Evolutionary conservation across 768 basidiomycete genomes (phyloP).

Genomic region (Russula sp.): DNA sequence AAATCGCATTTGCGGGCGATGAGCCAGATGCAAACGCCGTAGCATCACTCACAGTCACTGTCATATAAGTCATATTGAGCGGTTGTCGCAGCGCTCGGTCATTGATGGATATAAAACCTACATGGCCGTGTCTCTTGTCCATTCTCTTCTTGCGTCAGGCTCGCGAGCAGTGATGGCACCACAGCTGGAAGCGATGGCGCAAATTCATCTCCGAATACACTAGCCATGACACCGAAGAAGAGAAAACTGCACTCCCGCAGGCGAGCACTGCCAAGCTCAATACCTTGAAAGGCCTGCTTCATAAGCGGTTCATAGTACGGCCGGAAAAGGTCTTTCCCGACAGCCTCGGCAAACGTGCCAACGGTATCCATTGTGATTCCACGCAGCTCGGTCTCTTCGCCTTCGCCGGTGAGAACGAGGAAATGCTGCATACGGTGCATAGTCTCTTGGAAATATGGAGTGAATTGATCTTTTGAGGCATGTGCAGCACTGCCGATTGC

Average conservation of each 20-base stretch:
- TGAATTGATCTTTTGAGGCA: conserved; percentile 85
- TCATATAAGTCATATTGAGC: background rate
- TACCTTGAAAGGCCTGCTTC: conserved; percentile 88
- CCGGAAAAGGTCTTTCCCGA: conserved; percentile 88
- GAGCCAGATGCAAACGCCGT: conserved; percentile 70
- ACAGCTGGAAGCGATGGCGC: conserved; percentile 80
- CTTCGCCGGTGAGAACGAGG: conserved; percentile 77
- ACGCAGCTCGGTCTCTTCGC: conserved; percentile 89
- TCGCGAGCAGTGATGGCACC: conserved; percentile 76
- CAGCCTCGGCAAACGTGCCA: conserved; percentile 95
- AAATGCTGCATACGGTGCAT: conserved; percentile 87
- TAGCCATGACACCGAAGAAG: conserved; percentile 98
- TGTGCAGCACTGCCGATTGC: conserved; percentile 98
- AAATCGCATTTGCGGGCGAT: conserved; percentile 64
- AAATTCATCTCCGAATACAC: conserved; percentile 93
- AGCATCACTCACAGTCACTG: conserved; percentile 50
- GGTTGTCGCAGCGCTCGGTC: background rate
- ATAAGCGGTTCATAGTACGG: conserved; percentile 97
- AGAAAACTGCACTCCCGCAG: conserved; percentile 94
- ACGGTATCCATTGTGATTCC: conserved; percentile 99
- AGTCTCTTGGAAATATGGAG: conserved; percentile 90
- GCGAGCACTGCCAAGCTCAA: conserved; percentile 79
- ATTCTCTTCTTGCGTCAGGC: conserved; percentile 78
- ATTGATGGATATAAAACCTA: conserved; percentile 2
- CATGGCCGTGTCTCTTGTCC: conserved; percentile 46